These are phyloP conservation scores for Dioszegia crocea DNA, from an alignment of 768 basidiomycete genomes.

Conservation along the genomic window DNA sequence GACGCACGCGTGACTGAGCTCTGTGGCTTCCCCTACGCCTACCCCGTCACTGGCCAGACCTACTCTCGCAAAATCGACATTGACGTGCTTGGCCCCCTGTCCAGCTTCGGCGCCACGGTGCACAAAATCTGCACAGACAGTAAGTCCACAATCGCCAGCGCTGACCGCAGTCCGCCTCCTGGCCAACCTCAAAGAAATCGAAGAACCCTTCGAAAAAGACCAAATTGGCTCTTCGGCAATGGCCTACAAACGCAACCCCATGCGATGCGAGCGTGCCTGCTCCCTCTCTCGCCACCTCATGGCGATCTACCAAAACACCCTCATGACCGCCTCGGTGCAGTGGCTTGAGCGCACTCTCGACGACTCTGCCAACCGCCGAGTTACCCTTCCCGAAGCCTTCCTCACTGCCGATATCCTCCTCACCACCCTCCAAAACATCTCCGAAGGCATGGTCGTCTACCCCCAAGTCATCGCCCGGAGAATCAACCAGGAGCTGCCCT, in stretches of 20 bases:
- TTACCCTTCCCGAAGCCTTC: slow-evolving; percentile 95
- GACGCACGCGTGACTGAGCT: slow-evolving; percentile 85
- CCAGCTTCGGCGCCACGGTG: slow-evolving; percentile 83
- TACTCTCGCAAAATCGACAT: slow-evolving; percentile 97
- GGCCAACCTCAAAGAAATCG: slow-evolving; percentile 96
- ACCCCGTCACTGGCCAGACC: slow-evolving; percentile 97
- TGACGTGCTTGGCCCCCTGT: slow-evolving; percentile 83
- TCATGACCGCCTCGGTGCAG: slow-evolving; percentile 90
- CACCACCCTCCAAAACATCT: slow-evolving; percentile 91
- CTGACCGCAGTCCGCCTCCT: slow-evolving; percentile 64
- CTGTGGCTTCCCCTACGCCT: slow-evolving; percentile 86
- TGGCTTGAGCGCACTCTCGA: slow-evolving; percentile 99
- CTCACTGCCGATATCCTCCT: slow-evolving; percentile 94
- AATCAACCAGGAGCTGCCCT: slow-evolving; percentile 90
- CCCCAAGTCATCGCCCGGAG: slow-evolving; percentile 89
- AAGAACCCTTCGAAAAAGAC: slow-evolving; percentile 97
- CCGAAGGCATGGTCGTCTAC: slow-evolving; percentile 98
- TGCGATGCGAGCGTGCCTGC: slow-evolving; percentile 97
- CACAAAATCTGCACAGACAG: slow-evolving; percentile 96
- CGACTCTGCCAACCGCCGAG: slow-evolving; percentile 93
- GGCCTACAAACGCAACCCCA: slow-evolving; percentile 99
- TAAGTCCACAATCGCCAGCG: slow-evolving; percentile 19
- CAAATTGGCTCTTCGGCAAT: slow-evolving; percentile 92
- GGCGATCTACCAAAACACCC: slow-evolving; percentile 90
- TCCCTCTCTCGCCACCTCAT: slow-evolving; percentile 92